Percentiles rank a stretch among this genome's conserved stretches.
Conservation (phyloP, 2,329 filamentous ascomycete genomes). For the Trichothecium sympodiale region DNA sequence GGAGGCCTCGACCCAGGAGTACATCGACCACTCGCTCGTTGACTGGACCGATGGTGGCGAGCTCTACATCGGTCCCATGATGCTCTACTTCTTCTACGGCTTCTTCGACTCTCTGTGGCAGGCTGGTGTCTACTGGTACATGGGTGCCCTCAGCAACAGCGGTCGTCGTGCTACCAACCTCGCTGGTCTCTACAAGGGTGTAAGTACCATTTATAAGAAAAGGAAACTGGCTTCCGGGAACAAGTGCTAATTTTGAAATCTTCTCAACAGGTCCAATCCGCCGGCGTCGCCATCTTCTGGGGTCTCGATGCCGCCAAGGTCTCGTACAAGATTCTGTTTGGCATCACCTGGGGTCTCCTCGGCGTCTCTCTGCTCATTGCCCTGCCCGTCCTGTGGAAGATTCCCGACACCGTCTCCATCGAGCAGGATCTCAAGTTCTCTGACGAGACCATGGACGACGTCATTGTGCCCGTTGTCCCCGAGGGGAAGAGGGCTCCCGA, state of each 20-base stretch:
- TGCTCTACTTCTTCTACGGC: conserved; percentile 84
- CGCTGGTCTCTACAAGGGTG: conserved; percentile 71
- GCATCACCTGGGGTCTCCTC: conserved; percentile 61
- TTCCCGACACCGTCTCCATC: conserved; percentile 69
- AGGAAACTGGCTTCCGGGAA: too few species aligned
- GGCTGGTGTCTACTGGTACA: conserved; percentile 88
- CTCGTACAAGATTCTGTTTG: conserved; percentile 63
- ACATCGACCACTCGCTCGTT: conserved; percentile 9
- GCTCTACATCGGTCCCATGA: conserved; percentile 64
- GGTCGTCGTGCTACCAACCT: conserved; percentile 86
- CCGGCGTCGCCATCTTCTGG: conserved; percentile 68
- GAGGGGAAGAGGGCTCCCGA: too few species aligned
- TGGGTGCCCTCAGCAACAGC: conserved; percentile 89
- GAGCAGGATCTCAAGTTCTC: conserved; percentile 78
- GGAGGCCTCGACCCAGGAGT: conserved; percentile 14
- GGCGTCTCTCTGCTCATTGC: conserved; percentile 65
- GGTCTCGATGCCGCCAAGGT: conserved; percentile 52
- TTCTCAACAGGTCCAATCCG: conserved; percentile 52
- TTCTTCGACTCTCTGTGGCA: conserved; percentile 88
- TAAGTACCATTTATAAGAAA: too few species aligned
- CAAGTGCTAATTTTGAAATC: too few species aligned
- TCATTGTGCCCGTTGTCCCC: conserved; percentile 23
- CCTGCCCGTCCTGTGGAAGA: conserved; percentile 65
- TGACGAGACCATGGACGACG: conserved; percentile 70
- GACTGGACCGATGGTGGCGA: conserved; percentile 56